Conservation (phyloP, 2,329 filamentous ascomycete species). For the Ascochyta fabae region DNA sequence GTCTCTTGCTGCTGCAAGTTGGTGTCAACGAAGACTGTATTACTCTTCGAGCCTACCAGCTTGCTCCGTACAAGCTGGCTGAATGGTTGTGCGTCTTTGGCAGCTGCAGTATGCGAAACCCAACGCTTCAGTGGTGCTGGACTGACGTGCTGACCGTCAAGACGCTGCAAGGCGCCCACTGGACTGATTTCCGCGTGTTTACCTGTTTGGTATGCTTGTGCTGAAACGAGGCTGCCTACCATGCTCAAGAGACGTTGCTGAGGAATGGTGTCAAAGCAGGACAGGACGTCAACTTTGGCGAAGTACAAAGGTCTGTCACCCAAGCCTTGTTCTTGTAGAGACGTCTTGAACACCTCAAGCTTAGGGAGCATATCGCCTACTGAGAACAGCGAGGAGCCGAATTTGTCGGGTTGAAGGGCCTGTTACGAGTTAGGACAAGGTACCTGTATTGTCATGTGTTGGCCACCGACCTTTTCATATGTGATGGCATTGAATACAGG, state of each 20-base stretch:
- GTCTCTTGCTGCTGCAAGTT: conserved; percentile 64
- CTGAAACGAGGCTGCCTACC: conserved; percentile 63
- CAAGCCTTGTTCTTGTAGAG: conserved; percentile 48
- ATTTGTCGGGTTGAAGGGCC: conserved; percentile 55
- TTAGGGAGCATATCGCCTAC: conserved; percentile 79
- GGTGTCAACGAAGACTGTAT: conserved; percentile 80
- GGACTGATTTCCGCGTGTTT: conserved; percentile 77
- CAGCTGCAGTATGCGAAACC: conserved; percentile 48
- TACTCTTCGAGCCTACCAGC: conserved; percentile 49
- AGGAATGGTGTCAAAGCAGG: conserved; percentile 95
- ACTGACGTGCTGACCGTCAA: conserved; percentile 38
- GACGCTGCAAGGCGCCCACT: conserved; percentile 42
- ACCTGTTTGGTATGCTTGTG: conserved; percentile 71
- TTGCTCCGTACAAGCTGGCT: conserved; percentile 39
- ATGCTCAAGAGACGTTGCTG: conserved; percentile 75
- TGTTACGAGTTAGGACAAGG: conserved; percentile 23
- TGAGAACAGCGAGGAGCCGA: conserved; percentile 84
- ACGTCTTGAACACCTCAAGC: conserved; percentile 71
- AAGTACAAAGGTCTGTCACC: conserved; percentile 70
- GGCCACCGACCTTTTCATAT: conserved; percentile 70
- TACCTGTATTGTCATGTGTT: background rate
- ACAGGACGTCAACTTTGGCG: conserved; percentile 88
- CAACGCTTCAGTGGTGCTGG: conserved; percentile 48
- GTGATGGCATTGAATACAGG: conserved; percentile 80
- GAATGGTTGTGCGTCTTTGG: conserved; percentile 42